Conservation (phyloP, 371 early-diverging fungal species). For the Caulochytrium protostelioides region DNA sequence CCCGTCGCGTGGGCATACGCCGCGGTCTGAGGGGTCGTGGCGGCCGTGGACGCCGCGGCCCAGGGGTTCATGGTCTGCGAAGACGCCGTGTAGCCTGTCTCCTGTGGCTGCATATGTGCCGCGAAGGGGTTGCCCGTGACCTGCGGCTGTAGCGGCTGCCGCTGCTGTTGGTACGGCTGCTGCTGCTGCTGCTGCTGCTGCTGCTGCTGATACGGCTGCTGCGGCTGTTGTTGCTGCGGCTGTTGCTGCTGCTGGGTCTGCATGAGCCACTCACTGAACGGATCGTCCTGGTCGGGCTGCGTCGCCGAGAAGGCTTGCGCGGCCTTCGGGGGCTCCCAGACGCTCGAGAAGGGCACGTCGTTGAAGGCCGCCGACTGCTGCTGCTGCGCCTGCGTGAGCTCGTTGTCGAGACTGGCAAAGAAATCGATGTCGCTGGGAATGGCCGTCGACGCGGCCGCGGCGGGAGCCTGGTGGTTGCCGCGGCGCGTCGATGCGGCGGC, state of each 20-base stretch:
- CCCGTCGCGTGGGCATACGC: too few relatives aligned
- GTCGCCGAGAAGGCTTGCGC: too few relatives aligned
- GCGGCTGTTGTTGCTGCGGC: slow-evolving; percentile 4
- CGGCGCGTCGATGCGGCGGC: neutral
- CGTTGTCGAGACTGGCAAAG: slow-evolving; percentile 47
- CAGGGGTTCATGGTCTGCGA: neutral
- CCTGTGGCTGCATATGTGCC: neutral
- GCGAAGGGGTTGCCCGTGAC: neutral
- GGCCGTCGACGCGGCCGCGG: slow-evolving; percentile 19
- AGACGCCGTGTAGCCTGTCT: neutral
- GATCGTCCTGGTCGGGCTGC: too few relatives aligned
- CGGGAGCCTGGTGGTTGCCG: slow-evolving; percentile 3
- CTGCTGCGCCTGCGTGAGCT: too few relatives aligned
- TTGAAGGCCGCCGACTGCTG: too few relatives aligned
- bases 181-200: slow-evolving; percentile 1
- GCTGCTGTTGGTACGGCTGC: neutral
- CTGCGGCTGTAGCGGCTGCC: neutral
- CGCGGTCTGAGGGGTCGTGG: too few relatives aligned
- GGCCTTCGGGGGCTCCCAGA: too few relatives aligned
- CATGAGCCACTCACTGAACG: too few relatives aligned
- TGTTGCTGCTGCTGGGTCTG: too few relatives aligned
- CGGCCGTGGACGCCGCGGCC: neutral
- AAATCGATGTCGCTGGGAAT: slow-evolving; percentile 50
- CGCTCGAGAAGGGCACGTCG: too few relatives aligned
- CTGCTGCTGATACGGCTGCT: slow-evolving; percentile 4